Conservation (phyloP, 805 yeast species). For the Wickerhamiella galacta region DNA sequence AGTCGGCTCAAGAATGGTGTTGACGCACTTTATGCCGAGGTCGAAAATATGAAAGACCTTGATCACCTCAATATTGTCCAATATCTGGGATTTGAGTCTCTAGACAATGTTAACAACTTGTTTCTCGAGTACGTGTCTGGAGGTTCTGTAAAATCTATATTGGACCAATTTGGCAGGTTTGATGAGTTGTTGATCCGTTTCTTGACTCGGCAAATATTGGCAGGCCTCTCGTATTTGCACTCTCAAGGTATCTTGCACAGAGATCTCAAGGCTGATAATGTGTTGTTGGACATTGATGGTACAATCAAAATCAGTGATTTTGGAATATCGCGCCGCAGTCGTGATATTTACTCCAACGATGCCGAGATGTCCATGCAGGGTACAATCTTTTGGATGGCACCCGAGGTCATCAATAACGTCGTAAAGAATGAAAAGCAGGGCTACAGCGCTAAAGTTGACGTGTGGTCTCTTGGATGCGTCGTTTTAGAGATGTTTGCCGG, state of each 20-base stretch:
- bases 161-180: constrained; percentile 69
- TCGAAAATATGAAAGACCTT: constrained; percentile 80
- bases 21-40: constrained; percentile 77
- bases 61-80: constrained; percentile 93
- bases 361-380: constrained; percentile 98
- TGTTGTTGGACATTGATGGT: constrained; percentile 78
- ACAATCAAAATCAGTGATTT: constrained; percentile 90
- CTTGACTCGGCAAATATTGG: constrained; percentile 61
- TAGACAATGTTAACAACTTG: constrained; percentile 57
- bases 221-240: constrained; percentile 79
- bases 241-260: constrained; percentile 77
- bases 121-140: constrained; percentile 96
- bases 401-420: constrained; percentile 84
- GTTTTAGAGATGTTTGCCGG: constrained; percentile 97
- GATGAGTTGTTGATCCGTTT: constrained; percentile 60
- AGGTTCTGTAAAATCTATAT: constrained; percentile 80
- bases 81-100: constrained; percentile 81
- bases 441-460: constrained; percentile 92
- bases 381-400: constrained; percentile 99
- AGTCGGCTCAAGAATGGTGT: constrained; percentile 35
- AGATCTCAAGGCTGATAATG: constrained; percentile 87
- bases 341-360: constrained; percentile 74
- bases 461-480: constrained; percentile 97
- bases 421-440: constrained; percentile 65
- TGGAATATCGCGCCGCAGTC: constrained; percentile 79